These are phyloP conservation scores for Trichoderma polysporum DNA, from an alignment of 2,329 filamentous ascomycete genomes.

Conservation along the genomic window DNA sequence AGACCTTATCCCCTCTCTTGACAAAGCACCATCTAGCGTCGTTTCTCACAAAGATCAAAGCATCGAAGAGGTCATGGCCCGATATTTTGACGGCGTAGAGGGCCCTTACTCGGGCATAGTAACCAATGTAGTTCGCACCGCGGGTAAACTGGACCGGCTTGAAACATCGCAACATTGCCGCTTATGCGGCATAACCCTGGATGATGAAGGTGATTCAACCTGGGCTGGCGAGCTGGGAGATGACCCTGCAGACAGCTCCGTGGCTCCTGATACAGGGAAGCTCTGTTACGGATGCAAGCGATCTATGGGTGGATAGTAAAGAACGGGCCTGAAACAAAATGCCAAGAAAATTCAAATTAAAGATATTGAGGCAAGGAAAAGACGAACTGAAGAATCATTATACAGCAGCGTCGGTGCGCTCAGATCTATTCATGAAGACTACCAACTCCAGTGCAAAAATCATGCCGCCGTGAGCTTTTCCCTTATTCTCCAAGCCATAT, in stretches of 20 bases:
- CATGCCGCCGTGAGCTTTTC: conserved; percentile 18
- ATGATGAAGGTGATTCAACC: conserved; percentile 61
- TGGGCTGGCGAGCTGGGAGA: conserved; percentile 62
- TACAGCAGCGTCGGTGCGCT: conserved; percentile 13
- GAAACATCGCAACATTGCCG: conserved; percentile 52
- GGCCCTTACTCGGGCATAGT: conserved; percentile 86
- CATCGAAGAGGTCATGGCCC: conserved; percentile 85
- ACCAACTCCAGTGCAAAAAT: conserved; percentile 24
- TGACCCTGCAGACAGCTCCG: conserved; percentile 29
- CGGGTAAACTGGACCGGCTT: conserved; percentile 69
- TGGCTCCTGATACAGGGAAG: conserved; percentile 32
- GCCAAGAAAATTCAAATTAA: not conserved
- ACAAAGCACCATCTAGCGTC: conserved; percentile 39
- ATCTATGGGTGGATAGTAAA: conserved; percentile 53
- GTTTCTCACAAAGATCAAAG: conserved; percentile 73
- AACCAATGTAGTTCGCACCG: conserved; percentile 90
- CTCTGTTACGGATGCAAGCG: conserved; percentile 76
- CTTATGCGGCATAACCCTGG: conserved; percentile 68
- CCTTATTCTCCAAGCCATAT: not conserved
- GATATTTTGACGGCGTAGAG: conserved; percentile 82
- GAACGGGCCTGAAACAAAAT: not conserved
- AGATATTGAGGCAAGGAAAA: not conserved
- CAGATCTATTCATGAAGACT: conserved; percentile 19
- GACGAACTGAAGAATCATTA: not conserved
- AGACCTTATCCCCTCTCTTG: conserved; percentile 45